Base-by-base conservation (phyloP, 441 rosid species). In the Lepidium campestre region DNA sequence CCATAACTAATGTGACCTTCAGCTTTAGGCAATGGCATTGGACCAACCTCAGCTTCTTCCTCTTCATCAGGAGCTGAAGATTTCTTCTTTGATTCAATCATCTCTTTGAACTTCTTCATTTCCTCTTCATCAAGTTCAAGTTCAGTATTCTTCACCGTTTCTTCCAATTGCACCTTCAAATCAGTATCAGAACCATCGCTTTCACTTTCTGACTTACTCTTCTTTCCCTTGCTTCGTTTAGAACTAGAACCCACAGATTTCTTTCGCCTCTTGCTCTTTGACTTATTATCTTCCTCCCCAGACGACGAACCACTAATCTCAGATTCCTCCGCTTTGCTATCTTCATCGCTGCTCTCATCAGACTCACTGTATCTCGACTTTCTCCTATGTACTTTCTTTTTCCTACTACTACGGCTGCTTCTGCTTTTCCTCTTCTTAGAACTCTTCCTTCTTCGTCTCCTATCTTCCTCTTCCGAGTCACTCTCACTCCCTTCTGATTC, bases 1-100 rank as follows among this genome's bases (percentile, higher is more conserved):
- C 97, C 97, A 73, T 91, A 93, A 71, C 96, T 89, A 17, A 93
- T 87, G 64, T 91, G 96, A 17, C 97, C 96, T 62, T 91, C 96
- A 12, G 93, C 95, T 77, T 80, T 83, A 5, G 95, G 97, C 79
- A 93, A 66, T 0, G 97, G 98, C 82, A 85, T 82, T 56, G 97
- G 97, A 53, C 96, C 97, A 56, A 89, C 96, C 10, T 73, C 69
- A 6, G 82, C 87, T 40, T 74, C 72, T 47, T 67, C 74, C 3
- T 91, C 97, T 6, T 78, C 96, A 6, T 75, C 96, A 18, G 84
- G 63, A 4, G 79, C 83, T 61, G 41, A 40, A 11, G 95, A 78
- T 71, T 87, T 89, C 85, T 83, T 91, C 76, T 89, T 92, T 17
- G 82, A 79, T 65, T 90, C 96, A 0, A 90, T 81, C 83, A 88